Evolutionary conservation across 306 rosid species (phyloP).

Genomic region (Parietaria judaica): DNA sequence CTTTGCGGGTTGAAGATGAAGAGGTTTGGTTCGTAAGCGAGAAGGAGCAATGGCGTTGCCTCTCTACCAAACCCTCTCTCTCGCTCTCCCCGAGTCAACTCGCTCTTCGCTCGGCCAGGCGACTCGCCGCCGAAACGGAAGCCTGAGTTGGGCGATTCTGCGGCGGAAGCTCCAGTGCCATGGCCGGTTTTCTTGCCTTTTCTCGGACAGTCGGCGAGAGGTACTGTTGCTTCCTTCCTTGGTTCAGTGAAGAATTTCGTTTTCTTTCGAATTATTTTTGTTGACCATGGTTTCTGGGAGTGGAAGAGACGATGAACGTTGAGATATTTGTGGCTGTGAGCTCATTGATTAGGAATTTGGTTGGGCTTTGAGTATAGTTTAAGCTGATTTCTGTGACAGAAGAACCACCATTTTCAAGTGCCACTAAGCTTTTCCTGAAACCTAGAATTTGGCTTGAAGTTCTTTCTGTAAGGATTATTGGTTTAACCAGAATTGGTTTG

Average conservation of each 20-base stretch:
- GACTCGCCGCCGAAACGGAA: slow-evolving; percentile 15
- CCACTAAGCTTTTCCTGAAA: too few species aligned
- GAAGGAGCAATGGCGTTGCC: slow-evolving; percentile 43
- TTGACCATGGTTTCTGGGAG: neutral
- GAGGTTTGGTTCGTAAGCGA: too few species aligned
- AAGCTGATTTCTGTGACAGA: too few species aligned
- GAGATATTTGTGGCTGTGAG: too few species aligned
- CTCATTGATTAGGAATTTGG: too few species aligned
- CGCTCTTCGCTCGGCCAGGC: slow-evolving; percentile 17
- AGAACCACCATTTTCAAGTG: too few species aligned
- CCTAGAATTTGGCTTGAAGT: too few species aligned
- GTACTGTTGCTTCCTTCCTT: slow-evolving; percentile 15
- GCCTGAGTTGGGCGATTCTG: slow-evolving; percentile 35
- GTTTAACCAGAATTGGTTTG: neutral
- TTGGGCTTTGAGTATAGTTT: too few species aligned
- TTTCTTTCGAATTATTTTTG: neutral
- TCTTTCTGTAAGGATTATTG: neutral
- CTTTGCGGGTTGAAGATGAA: neutral
- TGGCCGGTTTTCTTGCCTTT: slow-evolving; percentile 60
- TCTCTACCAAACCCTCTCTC: slow-evolving; percentile 44
- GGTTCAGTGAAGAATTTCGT: neutral
- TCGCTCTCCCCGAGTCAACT: slow-evolving; percentile 16
- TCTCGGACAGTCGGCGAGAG: slow-evolving; percentile 62
- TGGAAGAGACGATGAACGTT: too few species aligned
- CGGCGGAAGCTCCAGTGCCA: slow-evolving; percentile 45